Base-by-base conservation (phyloP, 441 rosid species). In the Geranium incanum region DNA sequence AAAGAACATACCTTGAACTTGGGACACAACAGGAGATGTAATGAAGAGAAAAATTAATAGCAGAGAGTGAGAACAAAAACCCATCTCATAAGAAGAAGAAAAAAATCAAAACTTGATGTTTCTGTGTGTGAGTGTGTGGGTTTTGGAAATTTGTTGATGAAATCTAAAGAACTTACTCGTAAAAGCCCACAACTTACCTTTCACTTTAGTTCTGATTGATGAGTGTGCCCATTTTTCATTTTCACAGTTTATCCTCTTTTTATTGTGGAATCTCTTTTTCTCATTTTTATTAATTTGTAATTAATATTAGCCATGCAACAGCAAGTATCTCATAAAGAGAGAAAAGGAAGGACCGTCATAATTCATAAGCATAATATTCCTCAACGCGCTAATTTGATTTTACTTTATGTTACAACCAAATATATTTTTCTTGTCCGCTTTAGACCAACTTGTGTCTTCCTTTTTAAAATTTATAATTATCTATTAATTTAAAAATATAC, bases 1-100 rank as follows among this genome's bases (percentile, higher is more conserved):
- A 73, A 72, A 36, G 7, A 70, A 75, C 82, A 69, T 82, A 92
- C 97, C 97, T 88, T 91, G 63, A 62, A 88, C 86, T 85, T 94
- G 99, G 71, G 85, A 86, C 19, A 74, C 50, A 75, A 74, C 81
- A 78, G 76, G 79, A 68, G 94, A 78, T 28, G 83, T 5, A 60
- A 78, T 68, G 80, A 83, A 75, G 2, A 83, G 70, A 75, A 16
- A 77, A 57, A 57, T 18, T 55, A 86, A 60, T 72, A 78, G 48
- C 65, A 86, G 75, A 41, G 79, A 76, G 76, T 37, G 81, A 73
- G 74, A 72, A 79, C 68, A 73, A 50, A 82, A 75, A 81, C 84
- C 95, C 98, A 89, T 88, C 74, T 59, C 21, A 70, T 69, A 62
- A 69, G 45, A 19, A 57, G 64, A 19, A 15, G 64, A 50, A 57